Base-by-base conservation (phyloP, 2,329 filamentous ascomycete genomes). In the Aspergillus fructus region DNA sequence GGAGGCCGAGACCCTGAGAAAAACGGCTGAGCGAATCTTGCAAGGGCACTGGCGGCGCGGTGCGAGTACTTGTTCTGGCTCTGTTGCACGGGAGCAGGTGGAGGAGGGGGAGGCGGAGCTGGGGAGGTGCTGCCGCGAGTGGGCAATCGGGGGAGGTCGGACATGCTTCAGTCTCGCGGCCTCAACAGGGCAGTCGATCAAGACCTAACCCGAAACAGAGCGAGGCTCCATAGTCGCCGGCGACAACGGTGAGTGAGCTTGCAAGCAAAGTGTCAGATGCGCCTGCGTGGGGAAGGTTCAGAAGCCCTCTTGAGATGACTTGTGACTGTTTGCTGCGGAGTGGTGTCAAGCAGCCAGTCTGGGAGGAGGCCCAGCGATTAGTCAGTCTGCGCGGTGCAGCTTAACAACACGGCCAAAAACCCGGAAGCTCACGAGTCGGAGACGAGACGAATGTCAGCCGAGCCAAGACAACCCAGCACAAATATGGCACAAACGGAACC, bases 11-110 rank as follows among this genome's bases (percentile, higher is more conserved):
- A 82, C 63, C 76, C 80, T 55, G 81, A 81, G 56, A 80, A 77
- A 68, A 83, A 81, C 19, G 81, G 79, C 67, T 83, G 81, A 49
- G 80, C 79, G 62, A 84, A 79, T 63, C 81, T 77, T 63, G 81
- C 80, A 50, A 79, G 65, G 56, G 77, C 77, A 66, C 71, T 78
- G 59, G 77, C 77, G 43, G 77, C 77, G 57, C 76, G 74, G 59
- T 74, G 71, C 30, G 76, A 73, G 66, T 79, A 78, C 61, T 71
- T 69, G 62, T 70, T 69, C 60, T 73, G 71, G 53, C 60, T 65
- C 47, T 68, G 69, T 53, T 70, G 68, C 51, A 69, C 66, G 23
- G 72, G 72, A 43, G 68, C 72, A 49, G 73, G 71, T 23, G 73
- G 72, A 49, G 71, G 68, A 53, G 73, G 68, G 42, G 71, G 72